Percentiles rank a stretch among this genome's conserved stretches.
Conservation (phyloP, 2,329 filamentous ascomycete species). For the Trichoderma sp. region DNA sequence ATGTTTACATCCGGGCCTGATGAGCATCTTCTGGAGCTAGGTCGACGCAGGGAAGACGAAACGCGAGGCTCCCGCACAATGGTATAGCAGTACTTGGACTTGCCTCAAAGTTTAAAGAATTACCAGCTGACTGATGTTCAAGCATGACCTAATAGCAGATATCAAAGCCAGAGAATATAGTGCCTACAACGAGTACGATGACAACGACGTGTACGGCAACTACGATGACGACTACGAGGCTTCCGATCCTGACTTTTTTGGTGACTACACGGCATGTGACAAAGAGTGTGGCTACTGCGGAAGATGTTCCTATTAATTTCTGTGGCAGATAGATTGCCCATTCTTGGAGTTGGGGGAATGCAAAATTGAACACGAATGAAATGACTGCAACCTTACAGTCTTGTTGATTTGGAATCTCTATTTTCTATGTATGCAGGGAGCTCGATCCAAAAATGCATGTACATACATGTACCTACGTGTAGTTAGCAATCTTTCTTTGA, state of each 20-base stretch:
- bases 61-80: too few species aligned
- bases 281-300: not conserved
- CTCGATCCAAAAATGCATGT: too few species aligned
- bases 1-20: not conserved
- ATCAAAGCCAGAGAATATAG: not conserved
- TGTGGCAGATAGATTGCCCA: not conserved
- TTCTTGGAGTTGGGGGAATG: accelerated
- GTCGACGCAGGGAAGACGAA: not conserved
- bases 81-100: not conserved
- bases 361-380: not conserved
- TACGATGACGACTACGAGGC: not conserved
- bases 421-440: too few species aligned
- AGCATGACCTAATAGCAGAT: not conserved
- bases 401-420: too few species aligned
- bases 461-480: too few species aligned
- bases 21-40: not conserved
- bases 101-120: not conserved
- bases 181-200: not conserved
- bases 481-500: too few species aligned
- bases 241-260: not conserved
- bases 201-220: not conserved
- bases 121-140: not conserved
- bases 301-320: not conserved
- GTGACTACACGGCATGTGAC: not conserved
- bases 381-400: too few species aligned